Evolutionary conservation across 2,329 filamentous ascomycete genomes (phyloP), one percentile per base, ranked within the genome.

Genomic region (Monosporascus ibericus): DNA sequence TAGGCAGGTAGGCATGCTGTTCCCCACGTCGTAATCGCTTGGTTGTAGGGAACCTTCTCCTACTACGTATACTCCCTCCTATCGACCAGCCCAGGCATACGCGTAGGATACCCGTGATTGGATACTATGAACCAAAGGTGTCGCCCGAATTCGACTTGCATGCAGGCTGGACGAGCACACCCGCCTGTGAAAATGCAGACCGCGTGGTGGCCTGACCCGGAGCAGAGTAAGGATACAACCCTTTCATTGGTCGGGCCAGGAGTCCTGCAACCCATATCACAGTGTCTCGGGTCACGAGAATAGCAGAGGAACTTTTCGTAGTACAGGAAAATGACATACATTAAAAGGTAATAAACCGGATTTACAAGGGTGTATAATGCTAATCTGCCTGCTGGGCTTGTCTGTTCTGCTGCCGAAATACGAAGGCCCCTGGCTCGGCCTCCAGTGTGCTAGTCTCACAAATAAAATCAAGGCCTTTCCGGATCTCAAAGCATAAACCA

Each of bases 351-450:
- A 50, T 64, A 65, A 60, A 59, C 59, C 55, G 60, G 59, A 64
- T 67, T 65, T 65, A 66, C 65, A 68, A 65, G 63, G 30, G 59
- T 61, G 58, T 63, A 65, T 67, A 65, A 58, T 63, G 62, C 55
- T 64, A 56, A 58, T 62, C 59, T 55, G 55, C 60, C 56, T 57
- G 58, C 57, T 18, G 39, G 39, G 39, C 39, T 20, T 42, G 30
- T 61, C 51, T 56, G 54, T 58, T 36, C 52, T 48, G 51, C 56
- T 52, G 61, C 57, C 57, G 59, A 60, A 64, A 60, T 58, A 59
- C 57, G 60, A 54, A 57, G 50, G 53, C 55, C 22, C 39, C 22
- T 42, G 24, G 11, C n/a, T 42, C 39, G 17, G 17, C 17, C 17
- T 42, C 14, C 14, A 24, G 3, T 42, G n/a, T 42, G 22, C 39